Conservation (phyloP, 768 basidiomycete genomes). For the Psilocybe subaeruginosa region DNA sequence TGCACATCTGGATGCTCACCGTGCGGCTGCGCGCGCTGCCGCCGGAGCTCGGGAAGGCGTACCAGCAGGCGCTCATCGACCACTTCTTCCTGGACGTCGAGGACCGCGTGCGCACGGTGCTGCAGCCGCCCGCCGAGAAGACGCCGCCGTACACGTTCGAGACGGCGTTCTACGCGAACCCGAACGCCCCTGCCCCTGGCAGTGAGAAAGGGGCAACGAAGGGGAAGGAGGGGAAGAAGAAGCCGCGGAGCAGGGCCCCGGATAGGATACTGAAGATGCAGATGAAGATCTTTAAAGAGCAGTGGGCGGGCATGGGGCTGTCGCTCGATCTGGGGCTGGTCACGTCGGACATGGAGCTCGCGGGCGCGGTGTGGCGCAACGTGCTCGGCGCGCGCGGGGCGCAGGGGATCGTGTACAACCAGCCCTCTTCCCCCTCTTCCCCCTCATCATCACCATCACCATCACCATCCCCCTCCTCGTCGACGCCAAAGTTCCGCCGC, state of each 20-base stretch:
- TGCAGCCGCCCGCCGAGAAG: constrained; percentile 56
- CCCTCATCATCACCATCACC: no score
- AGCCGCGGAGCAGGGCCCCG: constrained; percentile 51
- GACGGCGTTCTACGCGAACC: constrained; percentile 49
- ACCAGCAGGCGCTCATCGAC: constrained; percentile 84
- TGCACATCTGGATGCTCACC: constrained; percentile 91
- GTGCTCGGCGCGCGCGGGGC: constrained; percentile 85
- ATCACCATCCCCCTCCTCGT: no score
- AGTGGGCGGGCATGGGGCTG: constrained; percentile 84
- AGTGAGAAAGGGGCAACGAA: no score
- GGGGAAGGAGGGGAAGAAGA: constrained; percentile 29
- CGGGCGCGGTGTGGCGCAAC: constrained; percentile 90
- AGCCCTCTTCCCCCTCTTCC: constrained; percentile 8
- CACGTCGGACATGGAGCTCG: constrained; percentile 79
- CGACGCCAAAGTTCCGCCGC: constrained; percentile 48
- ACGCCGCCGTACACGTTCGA: constrained; percentile 47
- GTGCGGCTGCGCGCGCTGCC: constrained; percentile 88
- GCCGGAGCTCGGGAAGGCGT: constrained; percentile 60
- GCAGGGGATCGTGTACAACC: constrained; percentile 56
- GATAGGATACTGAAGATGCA: constrained; percentile 82
- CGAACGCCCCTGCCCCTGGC: constrained; percentile 34
- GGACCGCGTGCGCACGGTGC: constrained; percentile 81
- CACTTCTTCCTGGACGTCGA: constrained; percentile 97
- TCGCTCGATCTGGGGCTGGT: constrained; percentile 80
- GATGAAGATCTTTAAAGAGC: constrained; percentile 91